These are phyloP conservation scores for Candida coleopterorum DNA, from an alignment of 805 yeast genomes.

Conservation along the genomic window DNA sequence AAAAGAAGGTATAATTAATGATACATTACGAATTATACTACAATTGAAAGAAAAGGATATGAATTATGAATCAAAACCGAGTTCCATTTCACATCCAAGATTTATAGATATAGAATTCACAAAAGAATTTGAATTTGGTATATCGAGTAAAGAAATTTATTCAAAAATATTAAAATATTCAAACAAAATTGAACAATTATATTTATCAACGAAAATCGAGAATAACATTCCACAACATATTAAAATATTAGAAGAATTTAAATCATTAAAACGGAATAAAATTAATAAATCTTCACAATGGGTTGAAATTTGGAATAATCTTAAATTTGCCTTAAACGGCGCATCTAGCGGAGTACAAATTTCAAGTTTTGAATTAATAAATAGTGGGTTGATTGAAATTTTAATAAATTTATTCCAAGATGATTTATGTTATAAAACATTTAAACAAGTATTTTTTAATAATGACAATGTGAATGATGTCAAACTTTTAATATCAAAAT, in stretches of 20 bases:
- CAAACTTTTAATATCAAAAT: constrained; percentile 45
- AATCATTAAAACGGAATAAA: constrained; percentile 6
- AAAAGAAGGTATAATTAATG: constrained; percentile 68
- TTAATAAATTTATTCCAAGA: constrained; percentile 35
- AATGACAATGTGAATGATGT: constrained; percentile 15
- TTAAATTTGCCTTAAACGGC: constrained; percentile 15
- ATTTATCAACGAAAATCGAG: constrained; percentile 18
- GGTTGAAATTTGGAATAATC: constrained; percentile 21
- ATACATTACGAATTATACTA: constrained; percentile 34
- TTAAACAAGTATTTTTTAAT: constrained; percentile 37
- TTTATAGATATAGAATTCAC: constrained; percentile 28
- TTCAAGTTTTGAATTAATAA: constrained; percentile 72
- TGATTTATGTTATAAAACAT: constrained; percentile 38
- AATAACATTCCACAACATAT: constrained; percentile 15
- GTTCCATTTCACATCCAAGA: constrained; percentile 10
- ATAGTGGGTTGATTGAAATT: constrained; percentile 57
- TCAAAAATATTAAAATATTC: constrained; percentile 14
- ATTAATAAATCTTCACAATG: constrained; percentile 24
- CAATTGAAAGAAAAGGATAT: constrained; percentile 13
- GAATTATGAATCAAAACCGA: constrained; percentile 13
- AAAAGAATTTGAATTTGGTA: constrained; percentile 19
- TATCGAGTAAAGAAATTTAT: constrained; percentile 14
- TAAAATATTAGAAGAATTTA: constrained; percentile 13
- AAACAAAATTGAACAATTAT: constrained; percentile 23
- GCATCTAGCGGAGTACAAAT: constrained; percentile 20